phyloP scores from a whole-genome alignment of 2,329 filamentous ascomycete species.

The Ophiostoma fasciatum region DNA sequence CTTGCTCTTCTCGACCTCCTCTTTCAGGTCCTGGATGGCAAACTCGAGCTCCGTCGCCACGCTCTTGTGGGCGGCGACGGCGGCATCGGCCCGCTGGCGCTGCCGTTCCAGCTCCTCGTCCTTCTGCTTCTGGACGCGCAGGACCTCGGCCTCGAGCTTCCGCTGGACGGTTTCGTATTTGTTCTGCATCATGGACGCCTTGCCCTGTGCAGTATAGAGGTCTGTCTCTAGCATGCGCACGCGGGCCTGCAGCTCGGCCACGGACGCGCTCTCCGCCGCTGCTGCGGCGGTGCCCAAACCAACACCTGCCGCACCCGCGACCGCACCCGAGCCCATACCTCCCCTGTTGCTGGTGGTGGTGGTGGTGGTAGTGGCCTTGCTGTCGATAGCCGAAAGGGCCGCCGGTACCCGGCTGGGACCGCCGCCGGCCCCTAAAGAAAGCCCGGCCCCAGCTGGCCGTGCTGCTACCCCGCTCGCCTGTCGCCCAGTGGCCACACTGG shows the following conservation, averaged over 20 bases:
- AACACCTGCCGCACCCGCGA: too few species aligned
- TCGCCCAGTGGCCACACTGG: neutral
- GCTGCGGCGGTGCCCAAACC: too few species aligned
- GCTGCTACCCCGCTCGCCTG: neutral
- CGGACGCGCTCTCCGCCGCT: neutral
- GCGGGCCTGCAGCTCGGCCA: constrained; percentile 35
- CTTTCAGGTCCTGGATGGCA: constrained; percentile 53
- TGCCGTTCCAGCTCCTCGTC: constrained; percentile 49
- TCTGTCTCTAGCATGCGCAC: constrained; percentile 39
- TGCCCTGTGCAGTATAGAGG: constrained; percentile 50
- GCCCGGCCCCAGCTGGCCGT: too few species aligned
- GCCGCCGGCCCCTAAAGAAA: too few species aligned
- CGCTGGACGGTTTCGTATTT: constrained; percentile 48
- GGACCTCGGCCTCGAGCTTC: constrained; percentile 48
- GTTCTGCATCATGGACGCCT: constrained; percentile 59
- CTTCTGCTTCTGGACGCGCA: constrained; percentile 45
- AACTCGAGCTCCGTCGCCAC: constrained; percentile 59
- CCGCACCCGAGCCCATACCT: too few species aligned
- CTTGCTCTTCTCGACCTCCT: constrained; percentile 35
- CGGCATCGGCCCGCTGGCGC: constrained; percentile 47
- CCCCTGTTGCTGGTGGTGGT: too few species aligned
- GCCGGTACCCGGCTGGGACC: too few species aligned
- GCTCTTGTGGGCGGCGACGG: constrained; percentile 49
- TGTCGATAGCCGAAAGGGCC: too few species aligned
- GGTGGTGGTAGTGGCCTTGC: too few species aligned